These are phyloP conservation scores for Cicer yamashitae DNA, from an alignment of 306 rosid genomes.

Conservation along the genomic window DNA sequence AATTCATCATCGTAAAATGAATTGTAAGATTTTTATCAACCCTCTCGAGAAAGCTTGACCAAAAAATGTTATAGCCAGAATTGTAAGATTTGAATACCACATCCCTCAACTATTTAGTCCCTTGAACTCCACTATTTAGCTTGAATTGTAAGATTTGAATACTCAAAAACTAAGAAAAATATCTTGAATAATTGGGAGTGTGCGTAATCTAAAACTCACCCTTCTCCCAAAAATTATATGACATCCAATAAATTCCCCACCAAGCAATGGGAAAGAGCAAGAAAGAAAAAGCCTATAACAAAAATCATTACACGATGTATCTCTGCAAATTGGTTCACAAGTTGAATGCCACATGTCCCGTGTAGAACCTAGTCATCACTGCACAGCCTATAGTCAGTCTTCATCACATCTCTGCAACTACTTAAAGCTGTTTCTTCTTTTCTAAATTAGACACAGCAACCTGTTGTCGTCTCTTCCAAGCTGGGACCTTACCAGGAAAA, in stretches of 20 bases:
- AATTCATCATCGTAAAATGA: conserved; percentile 31
- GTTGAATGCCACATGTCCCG: background rate
- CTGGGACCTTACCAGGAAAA: conserved; percentile 89
- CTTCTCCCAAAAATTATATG: conserved; percentile 52
- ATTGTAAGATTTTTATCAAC: background rate
- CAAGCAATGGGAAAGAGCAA: conserved; percentile 39
- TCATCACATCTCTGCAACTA: conserved; percentile 27
- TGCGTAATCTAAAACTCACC: conserved; percentile 49
- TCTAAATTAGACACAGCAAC: conserved; percentile 67
- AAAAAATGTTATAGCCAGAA: background rate
- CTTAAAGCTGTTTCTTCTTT: conserved; percentile 72
- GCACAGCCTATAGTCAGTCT: conserved; percentile 34
- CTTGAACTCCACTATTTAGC: background rate
- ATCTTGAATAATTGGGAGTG: conserved; percentile 35
- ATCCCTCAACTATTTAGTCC: no score
- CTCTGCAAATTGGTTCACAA: conserved; percentile 29
- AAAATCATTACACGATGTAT: conserved; percentile 38
- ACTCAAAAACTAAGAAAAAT: conserved; percentile 34
- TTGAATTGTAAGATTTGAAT: conserved; percentile 36
- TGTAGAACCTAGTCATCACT: conserved; percentile 34
- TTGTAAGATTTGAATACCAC: conserved; percentile 31
- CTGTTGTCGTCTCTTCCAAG: conserved; percentile 87
- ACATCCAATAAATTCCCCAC: conserved; percentile 38
- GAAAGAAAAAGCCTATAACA: conserved; percentile 37
- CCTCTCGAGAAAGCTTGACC: no score